Base-by-base conservation (phyloP, 1,139 yeast species). In the Yamadazyma siamensis region DNA sequence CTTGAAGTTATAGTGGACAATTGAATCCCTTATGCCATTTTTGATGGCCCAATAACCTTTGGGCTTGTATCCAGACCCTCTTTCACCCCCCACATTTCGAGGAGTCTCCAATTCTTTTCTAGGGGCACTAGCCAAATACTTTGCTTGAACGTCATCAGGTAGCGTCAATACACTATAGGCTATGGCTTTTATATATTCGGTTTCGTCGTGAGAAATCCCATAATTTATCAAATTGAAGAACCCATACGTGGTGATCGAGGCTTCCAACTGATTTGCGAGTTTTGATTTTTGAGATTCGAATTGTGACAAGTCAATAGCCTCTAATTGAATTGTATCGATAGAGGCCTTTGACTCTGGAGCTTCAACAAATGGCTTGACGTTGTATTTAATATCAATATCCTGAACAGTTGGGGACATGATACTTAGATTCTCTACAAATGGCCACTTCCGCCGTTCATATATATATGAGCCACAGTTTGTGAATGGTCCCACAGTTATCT, bases 61-160 rank as follows among this genome's bases (percentile, higher is more conserved):
- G 18, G 76, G 76, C 39, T 70, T 70, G 46, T 53, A 70, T 0
- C 75, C 75, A 18, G 54, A 50, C 8, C 73, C 73, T 28, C 74
- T 50, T 37, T 69, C 73, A 9, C 68, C 71, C 1, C 76, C 75
- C 26, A 55, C 31, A 2, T 35, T 32, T 11, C 30, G 35, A 3
- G 40, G 29, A 15, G 42, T 39, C 33, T 61, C 67, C 24, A 52
- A 49, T 34, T 61, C 68, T 12, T 59, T 54, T 5, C 50, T 47
- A 15, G 48, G 40, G 3, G 65, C 60, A 13, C 74, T 71, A 2
- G 71, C 69, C 20, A 65, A 46, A 36, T 59, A 64, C 19, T 57
- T 43, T n/a, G 43, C 37, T 41, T 71, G 69, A 21, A 50, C 61
- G 13, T 64, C 69, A 9, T 64, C 62, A 2, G 75, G 66, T n/a